Percentiles rank a stretch among this genome's conserved stretches.
phyloP scores from a whole-genome alignment of 2,329 filamentous ascomycete genomes.

The Alternaria arbusti region DNA sequence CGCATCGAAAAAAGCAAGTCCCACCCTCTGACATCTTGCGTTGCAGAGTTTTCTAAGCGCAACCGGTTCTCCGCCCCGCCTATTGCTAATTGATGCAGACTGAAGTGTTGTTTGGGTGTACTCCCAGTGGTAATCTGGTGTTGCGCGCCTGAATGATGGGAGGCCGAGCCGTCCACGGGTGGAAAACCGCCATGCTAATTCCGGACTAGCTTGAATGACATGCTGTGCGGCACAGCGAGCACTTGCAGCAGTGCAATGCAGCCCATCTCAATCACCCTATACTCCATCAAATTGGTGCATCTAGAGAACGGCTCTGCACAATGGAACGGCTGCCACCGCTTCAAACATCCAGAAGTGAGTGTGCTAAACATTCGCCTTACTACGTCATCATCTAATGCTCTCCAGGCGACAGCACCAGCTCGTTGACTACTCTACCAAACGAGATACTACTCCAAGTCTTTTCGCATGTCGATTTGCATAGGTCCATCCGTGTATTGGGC shows the following conservation, averaged over 20 bases:
- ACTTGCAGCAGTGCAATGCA: not conserved
- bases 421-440: slow-evolving; percentile 10
- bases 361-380: not conserved
- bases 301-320: not conserved
- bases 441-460: slow-evolving; percentile 21
- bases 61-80: not conserved
- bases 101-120: not conserved
- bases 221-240: not conserved
- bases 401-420: not conserved
- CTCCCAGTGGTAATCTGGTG: not conserved
- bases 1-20: not conserved
- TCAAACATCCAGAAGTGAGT: not conserved
- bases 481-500: slow-evolving; percentile 12
- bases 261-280: not conserved
- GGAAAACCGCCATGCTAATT: not conserved
- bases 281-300: not conserved
- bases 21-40: no score
- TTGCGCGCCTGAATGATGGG: not conserved
- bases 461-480: slow-evolving; percentile 12
- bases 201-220: not conserved
- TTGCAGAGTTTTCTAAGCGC: not conserved
- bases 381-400: not conserved
- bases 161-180: no score
- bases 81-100: not conserved
- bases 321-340: not conserved